A percentile compares a stretch with the other conserved stretches of the same genome.
These are phyloP conservation scores for Ustilago curta DNA, from an alignment of 1,284 basidiomycete genomes.

Conservation along the genomic window DNA sequence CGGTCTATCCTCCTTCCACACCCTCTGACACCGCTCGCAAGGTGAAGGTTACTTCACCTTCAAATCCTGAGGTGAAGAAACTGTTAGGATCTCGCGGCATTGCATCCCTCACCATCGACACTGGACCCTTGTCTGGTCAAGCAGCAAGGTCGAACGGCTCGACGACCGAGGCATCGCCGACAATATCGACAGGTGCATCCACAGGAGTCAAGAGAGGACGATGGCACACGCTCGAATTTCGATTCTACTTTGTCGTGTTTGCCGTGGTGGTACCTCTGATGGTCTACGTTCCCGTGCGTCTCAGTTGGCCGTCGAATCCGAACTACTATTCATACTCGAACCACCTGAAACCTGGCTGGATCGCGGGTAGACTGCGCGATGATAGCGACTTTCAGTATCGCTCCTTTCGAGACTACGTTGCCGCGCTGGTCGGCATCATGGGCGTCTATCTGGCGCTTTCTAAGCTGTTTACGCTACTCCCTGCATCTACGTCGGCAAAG, in stretches of 20 bases:
- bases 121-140: constrained; percentile 25
- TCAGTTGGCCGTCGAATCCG: constrained; percentile 80
- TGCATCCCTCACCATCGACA: constrained; percentile 49
- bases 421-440: constrained; percentile 62
- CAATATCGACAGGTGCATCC: constrained; percentile 2
- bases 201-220: constrained; percentile 62
- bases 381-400: constrained; percentile 71
- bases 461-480: constrained; percentile 50
- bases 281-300: constrained; percentile 81
- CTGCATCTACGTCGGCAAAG: constrained; percentile 8
- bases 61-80: constrained; percentile 13
- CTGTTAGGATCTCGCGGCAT: constrained; percentile 39
- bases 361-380: constrained; percentile 70
- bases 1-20: constrained; percentile 21
- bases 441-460: constrained; percentile 62
- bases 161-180: not conserved
- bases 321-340: constrained; percentile 78
- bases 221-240: constrained; percentile 88
- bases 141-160: constrained; percentile 3
- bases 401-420: constrained; percentile 68
- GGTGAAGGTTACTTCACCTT: not conserved
- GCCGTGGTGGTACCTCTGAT: constrained; percentile 79
- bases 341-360: constrained; percentile 75
- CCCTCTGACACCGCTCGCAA: not conserved
- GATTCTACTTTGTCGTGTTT: constrained; percentile 79